Base-by-base conservation (phyloP, 2,329 filamentous ascomycete species). In the Cladosporium sphaerospermum region DNA sequence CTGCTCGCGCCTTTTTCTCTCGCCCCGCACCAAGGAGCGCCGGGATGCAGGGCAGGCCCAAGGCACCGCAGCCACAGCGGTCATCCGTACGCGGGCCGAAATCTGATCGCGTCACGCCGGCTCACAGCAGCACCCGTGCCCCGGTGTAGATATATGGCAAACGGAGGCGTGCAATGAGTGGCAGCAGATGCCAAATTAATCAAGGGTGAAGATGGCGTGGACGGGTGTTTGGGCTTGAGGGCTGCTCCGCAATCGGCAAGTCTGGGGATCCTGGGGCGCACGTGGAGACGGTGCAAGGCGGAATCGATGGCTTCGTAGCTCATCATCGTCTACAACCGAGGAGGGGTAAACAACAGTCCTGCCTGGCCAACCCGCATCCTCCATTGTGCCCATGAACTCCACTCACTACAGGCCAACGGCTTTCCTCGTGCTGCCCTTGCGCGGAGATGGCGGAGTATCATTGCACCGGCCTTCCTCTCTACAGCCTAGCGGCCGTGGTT, bases 21-120 rank as follows among this genome's bases (percentile, higher is more conserved):
- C n/a, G 6, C n/a, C n/a, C 34, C 10, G 16, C 36, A 14, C 36
- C 10, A 9, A 44, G 34, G 39, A 40, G 48, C 48, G 37, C 39
- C 14, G 11, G 28, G 33, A 28, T 42, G 47, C 47, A 49, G 36
- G 46, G 39, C 39, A 43, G 47, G 47, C 47, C 43, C 48, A 39
- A 51, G 48, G 48, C 39, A 51, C 48, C 40, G 45, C 36, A 41
- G 9, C 8, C 34, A 48, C 39, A 28, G 45, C 23, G 31, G 28
- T 32, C 46, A 41, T 41, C 37, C 28, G 28, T 31, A 31, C 18
- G 40, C 47, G 43, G 18, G 32, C 23, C 39, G 14, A 31, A 8
- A n/a, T 11, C 32, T 31, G 39, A 19, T 44, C 16, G 13, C 19
- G 14, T 36, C 32, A 23, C 28, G 14, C 33, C 42, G 46, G 36